Evolutionary conservation across 2,329 filamentous ascomycete genomes (phyloP), one percentile per base, ranked within the genome.

Genomic region (Paraphoma chrysanthemicola): DNA sequence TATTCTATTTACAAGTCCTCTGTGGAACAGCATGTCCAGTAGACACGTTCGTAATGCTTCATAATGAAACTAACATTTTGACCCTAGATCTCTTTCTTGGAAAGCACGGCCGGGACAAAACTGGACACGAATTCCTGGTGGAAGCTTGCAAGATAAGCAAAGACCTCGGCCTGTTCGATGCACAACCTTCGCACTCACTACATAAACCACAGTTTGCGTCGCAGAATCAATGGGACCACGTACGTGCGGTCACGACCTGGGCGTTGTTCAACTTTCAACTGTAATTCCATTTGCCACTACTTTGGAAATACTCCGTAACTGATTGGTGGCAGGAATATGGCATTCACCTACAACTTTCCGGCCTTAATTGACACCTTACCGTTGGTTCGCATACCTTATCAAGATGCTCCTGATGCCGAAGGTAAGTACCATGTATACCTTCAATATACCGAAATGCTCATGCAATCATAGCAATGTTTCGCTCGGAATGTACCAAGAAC

Each of bases 181-280:
- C 62, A 1, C 46, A 63, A 8, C 45, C 58, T 1, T 42, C 59
- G 29, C 29, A 58, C 28, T 29, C 47, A 14, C 49, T 16, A 30
- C 44, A 53, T 18, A 64, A 56, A 42, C 59, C 63, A 5, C 48
- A 30, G 5, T 54, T 57, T n/a, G 57, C 69, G 2, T 47, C 60
- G 1, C 47, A 59, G 38, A 58, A 61, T 4, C 66, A 55, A 51
- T 72, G 67, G 69, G 60, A 61, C 17, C 64, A 50, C 48, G 62
- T 57, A 14, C 60, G 67, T 39, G 63, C 67, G 1, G 66, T 69
- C 0, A 71, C 70, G n/a, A 70, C 69, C 0, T 74, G 71, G 71
- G 59, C 62, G 5, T 41, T 71, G 10, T 68, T 73, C 54, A 74
- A 72, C 30, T 74, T 74, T 39, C 71, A 74, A 58, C 53, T 73